Evolutionary conservation across 2,329 filamentous ascomycete species (phyloP).

Genomic region (Zalaria sp.): DNA sequence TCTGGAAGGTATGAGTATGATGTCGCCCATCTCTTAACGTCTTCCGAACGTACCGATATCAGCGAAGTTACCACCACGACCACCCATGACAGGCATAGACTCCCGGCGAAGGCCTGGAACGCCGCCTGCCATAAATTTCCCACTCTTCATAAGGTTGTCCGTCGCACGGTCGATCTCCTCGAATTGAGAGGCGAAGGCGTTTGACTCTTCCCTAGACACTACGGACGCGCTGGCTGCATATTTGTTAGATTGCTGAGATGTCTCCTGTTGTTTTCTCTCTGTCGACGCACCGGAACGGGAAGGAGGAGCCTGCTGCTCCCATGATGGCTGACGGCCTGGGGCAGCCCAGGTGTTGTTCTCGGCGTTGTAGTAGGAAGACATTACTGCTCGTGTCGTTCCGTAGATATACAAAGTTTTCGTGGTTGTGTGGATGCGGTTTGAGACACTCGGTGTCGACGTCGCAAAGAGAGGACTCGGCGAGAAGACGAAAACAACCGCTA

Average conservation of each 20-base stretch:
- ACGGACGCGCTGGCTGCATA: conserved; percentile 58
- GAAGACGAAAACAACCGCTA: background rate
- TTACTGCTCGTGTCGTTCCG: background rate
- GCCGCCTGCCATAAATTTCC: conserved; percentile 60
- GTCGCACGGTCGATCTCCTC: conserved; percentile 94
- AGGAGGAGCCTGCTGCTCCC: conserved; percentile 60
- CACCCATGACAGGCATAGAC: conserved; percentile 53
- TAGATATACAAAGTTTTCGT: background rate
- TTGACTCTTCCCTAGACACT: conserved; percentile 49
- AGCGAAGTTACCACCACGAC: conserved; percentile 39
- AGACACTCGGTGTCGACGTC: background rate
- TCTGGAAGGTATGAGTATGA: conserved; percentile 26
- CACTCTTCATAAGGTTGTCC: conserved; percentile 92
- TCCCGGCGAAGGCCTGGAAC: conserved; percentile 58
- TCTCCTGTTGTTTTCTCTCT: background rate
- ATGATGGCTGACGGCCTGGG: conserved; percentile 49
- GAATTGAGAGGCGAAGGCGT: conserved; percentile 74
- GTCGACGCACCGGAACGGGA: conserved; percentile 51
- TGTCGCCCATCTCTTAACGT: conserved; percentile 3
- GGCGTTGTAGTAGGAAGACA: conserved; percentile 5
- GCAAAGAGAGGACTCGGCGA: background rate
- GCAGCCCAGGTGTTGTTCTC: conserved; percentile 24
- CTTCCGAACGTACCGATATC: conserved; percentile 42
- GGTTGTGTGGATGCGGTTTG: background rate
- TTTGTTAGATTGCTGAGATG: conserved; percentile 11